Evolutionary conservation across 768 basidiomycete species (phyloP), one percentile per base, ranked within the genome.

Genomic region (Lactifluus piperatus): DNA sequence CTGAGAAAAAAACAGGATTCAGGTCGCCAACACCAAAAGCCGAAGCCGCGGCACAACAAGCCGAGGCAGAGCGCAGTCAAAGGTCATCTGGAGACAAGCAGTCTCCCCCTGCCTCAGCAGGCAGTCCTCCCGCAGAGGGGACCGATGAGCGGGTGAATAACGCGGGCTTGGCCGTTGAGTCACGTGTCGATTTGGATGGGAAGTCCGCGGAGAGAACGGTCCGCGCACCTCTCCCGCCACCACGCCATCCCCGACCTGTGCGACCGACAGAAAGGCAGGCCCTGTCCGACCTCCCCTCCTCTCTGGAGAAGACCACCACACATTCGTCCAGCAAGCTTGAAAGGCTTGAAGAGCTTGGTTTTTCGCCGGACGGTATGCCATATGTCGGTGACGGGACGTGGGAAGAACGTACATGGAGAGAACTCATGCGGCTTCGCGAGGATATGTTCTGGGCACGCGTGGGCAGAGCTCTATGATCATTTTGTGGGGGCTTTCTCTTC

Each of bases 321-420:
- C 14, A 32, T 7, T 4, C 51, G 30, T 7, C n/a, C n/a, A 29
- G 44, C 27, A 55, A 62, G 44, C 43, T 36, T 3, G 47, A 37
- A 29, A 41, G 51, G n/a, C 22, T n/a, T 30, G 66, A 43, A 26
- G 55, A 51, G 4, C 57, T 60, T 22, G 34, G 8, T 18, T 36
- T 57, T 9, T 71, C 71, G 18, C 68, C 62, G 3, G 75, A 77
- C 48, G 64, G 64, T 9, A 75, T 75, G 16, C 71, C 73, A 29
- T 88, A 80, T 59, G 76, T 88, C 27, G 80, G 83, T 14, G 81
- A 87, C 47, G 72, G 77, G 29, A 88, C 85, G 4, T 92, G 91
- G 91, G 91, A 92, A 70, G 91, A 92, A 68, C 77, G 83, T 51
- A 84, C 86, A 20, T 93, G 90, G 89, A 86, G 84, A 66, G 87